Evolutionary conservation across 345 rosid genomes (phyloP).

Genomic region (sweet orange (Citrus sinensis)): DNA sequence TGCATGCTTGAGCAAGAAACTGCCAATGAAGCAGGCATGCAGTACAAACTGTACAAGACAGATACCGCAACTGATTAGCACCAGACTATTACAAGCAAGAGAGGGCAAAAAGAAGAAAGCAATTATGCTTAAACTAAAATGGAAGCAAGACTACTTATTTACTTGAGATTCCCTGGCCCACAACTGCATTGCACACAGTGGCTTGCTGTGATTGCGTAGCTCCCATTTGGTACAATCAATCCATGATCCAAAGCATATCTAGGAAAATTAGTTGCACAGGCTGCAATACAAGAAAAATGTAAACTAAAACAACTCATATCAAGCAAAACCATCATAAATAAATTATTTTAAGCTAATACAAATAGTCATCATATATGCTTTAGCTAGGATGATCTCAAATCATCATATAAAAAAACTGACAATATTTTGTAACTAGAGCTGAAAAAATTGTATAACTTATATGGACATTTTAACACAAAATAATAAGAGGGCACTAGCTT

Average conservation of each 20-base stretch:
- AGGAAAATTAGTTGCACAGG: constrained; percentile 89
- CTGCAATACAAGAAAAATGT: constrained; percentile 38
- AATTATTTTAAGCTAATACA: not conserved
- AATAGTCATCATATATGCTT: not conserved
- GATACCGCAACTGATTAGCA: constrained; percentile 7
- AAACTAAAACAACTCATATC: not conserved
- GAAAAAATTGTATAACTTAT: not conserved
- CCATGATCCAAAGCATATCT: constrained; percentile 70
- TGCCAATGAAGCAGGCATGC: constrained; percentile 80
- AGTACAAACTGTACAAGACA: constrained; percentile 61
- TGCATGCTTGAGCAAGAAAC: constrained; percentile 98
- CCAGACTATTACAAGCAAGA: constrained; percentile 3
- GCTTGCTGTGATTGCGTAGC: constrained; percentile 87
- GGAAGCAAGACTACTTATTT: constrained; percentile 20
- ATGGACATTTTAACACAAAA: not conserved
- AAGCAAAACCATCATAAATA: not conserved
- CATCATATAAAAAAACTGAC: not conserved
- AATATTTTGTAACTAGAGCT: not conserved
- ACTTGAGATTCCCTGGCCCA: constrained; percentile 79
- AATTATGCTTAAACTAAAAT: constrained; percentile 6
- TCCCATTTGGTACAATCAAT: constrained; percentile 82
- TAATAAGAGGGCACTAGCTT: not conserved
- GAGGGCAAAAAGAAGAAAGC: not conserved
- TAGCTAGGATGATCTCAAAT: not conserved
- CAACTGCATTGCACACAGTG: constrained; percentile 98